phyloP scores from a whole-genome alignment of 306 rosid genomes.

The Oxytropis ochrocephala region DNA sequence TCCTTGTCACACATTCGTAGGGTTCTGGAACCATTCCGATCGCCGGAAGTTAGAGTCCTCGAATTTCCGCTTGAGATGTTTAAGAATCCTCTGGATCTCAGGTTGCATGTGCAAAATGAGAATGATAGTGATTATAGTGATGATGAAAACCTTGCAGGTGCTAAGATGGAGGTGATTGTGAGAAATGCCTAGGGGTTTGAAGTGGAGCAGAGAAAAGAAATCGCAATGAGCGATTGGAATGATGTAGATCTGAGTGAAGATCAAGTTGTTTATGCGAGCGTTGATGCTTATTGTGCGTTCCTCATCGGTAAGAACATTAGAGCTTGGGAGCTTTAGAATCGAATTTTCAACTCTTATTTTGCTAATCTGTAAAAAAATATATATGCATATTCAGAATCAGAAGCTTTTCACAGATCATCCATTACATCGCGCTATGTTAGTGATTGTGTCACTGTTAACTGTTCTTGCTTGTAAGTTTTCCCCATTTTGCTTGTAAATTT shows the following conservation, averaged over 20 bases:
- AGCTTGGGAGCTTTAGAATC: neutral
- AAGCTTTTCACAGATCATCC: neutral
- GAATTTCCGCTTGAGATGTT: neutral
- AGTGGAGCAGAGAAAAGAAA: neutral
- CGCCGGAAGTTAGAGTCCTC: neutral
- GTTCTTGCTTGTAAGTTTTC: too few species aligned
- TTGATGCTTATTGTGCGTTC: slow-evolving; percentile 35
- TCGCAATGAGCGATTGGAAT: slow-evolving; percentile 28
- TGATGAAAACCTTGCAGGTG: neutral
- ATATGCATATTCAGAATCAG: neutral
- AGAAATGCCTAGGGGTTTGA: slow-evolving; percentile 1
- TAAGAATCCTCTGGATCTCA: slow-evolving; percentile 24
- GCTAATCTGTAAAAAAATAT: neutral
- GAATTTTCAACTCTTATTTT: neutral
- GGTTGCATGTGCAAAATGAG: neutral
- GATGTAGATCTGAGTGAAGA: neutral
- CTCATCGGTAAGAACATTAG: slow-evolving; percentile 14
- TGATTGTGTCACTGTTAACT: too few species aligned
- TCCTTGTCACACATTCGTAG: slow-evolving; percentile 21
- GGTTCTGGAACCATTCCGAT: slow-evolving; percentile 31
- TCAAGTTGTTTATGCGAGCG: slow-evolving; percentile 33
- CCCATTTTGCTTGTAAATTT: too few species aligned
- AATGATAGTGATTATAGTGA: neutral
- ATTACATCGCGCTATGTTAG: too few species aligned
- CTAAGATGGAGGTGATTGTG: slow-evolving; percentile 15